Base-by-base conservation (phyloP, 192 early-diverging fungal genomes). In the Coemansia aciculifera region DNA sequence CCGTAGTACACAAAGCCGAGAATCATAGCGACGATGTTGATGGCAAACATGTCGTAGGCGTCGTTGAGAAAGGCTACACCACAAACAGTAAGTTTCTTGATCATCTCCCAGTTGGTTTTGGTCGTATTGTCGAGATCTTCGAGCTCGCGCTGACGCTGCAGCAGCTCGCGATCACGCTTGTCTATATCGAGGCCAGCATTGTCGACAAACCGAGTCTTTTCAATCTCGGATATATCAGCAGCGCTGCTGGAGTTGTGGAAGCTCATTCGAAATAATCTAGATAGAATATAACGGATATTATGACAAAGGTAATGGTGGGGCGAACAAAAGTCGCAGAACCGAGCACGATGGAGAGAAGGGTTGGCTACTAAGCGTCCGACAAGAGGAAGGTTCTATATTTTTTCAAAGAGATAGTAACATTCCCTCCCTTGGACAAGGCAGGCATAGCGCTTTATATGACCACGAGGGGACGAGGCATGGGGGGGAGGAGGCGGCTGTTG, bases 11-110 rank as follows among this genome's bases (percentile, higher is more conserved):
- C 85, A 68, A 86, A 89, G 4, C 88, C 88, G 31, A 95, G 78
- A 88, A 98, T 98, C 62, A 92, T 89, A n/a, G 94, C 86, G 17
- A 92, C 91, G 64, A 96, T 85, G 72, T 92, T 91, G 74, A 98
- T 98, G 63, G 95, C 89, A 69, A 96, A 96, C 54, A 94, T 88
- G 86, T 98, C 96, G 77, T 97, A 97, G n/a, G 94, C 89, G 83
- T 98, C 94, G 64, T 92, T 92, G 72, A 96, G 90, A 81, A 97
- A 96, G 72, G 93, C 91, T 32, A 90, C 86, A 66, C 91, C 91
- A 44, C 90, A 87, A 3, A 90, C 87, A 15, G 90, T 84, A 69
- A 88, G 87, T 49, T 89, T 88, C 54, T 90, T 89, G 70, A 92
- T 88, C 78, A 89, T 90, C 72, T 89, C 89, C 91, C 89, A 91